Conservation (phyloP, 2,329 filamentous ascomycete genomes). For the Hirsutella minnesotensis region DNA sequence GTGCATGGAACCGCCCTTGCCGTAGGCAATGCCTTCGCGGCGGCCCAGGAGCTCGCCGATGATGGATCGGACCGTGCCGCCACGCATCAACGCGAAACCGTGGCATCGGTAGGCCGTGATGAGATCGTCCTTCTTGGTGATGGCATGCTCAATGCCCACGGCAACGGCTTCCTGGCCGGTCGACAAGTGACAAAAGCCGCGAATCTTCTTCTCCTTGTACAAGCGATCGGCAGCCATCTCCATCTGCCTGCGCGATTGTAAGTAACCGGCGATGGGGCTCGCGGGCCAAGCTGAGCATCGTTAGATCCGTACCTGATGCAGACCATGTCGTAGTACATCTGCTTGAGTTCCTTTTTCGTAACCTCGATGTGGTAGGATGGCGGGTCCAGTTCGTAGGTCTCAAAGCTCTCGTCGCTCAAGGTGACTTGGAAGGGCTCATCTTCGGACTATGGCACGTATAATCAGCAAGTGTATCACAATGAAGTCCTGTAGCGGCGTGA, state of each 20-base stretch:
- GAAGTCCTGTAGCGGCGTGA: too few relatives aligned
- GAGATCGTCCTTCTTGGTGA: constrained; percentile 81
- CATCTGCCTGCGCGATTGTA: constrained; percentile 64
- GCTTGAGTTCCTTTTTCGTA: constrained; percentile 95
- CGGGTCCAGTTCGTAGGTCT: constrained; percentile 97
- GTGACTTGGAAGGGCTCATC: constrained; percentile 86
- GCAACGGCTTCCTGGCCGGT: constrained; percentile 97
- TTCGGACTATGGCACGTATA: constrained; percentile 53
- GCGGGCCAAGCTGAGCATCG: neutral
- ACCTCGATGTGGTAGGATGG: constrained; percentile 85
- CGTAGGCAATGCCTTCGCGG: constrained; percentile 92
- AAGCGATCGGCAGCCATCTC: constrained; percentile 98
- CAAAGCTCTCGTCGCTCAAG: constrained; percentile 96
- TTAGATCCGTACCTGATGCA: constrained; percentile 59
- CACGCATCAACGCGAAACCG: constrained; percentile 95
- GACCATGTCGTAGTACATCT: constrained; percentile 99
- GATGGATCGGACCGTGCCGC: constrained; percentile 79
- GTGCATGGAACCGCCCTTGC: constrained; percentile 99
- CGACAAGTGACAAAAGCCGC: constrained; percentile 98
- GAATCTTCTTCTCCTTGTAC: constrained; percentile 99
- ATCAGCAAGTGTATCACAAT: constrained; percentile 9
- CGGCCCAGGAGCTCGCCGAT: constrained; percentile 93
- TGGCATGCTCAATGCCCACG: constrained; percentile 90
- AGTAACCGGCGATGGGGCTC: constrained; percentile 9
- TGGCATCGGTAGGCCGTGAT: constrained; percentile 99